Percentiles rank a stretch among this genome's conserved stretches.
Evolutionary conservation across 106 monocot species (phyloP).

Genomic region (Dioscorea alata): DNA sequence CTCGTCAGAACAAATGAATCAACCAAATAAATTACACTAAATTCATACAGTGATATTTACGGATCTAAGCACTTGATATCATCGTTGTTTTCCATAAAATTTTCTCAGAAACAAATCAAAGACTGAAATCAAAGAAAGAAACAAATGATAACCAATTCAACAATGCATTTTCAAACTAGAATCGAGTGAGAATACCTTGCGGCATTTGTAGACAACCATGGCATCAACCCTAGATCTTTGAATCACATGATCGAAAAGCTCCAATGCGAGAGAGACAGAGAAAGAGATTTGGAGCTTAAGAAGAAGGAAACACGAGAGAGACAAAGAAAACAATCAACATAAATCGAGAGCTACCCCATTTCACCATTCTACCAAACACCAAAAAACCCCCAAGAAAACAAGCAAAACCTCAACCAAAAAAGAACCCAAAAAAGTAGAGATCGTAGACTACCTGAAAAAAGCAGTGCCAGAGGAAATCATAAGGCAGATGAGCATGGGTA

Average conservation of each 20-base stretch:
- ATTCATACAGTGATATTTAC: neutral
- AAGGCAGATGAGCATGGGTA: too few relatives aligned
- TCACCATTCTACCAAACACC: too few relatives aligned
- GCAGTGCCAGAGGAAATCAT: too few relatives aligned
- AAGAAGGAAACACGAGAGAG: neutral
- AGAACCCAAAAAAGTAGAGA: too few relatives aligned
- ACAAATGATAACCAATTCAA: neutral
- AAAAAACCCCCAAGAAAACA: too few relatives aligned
- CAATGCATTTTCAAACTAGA: too few relatives aligned
- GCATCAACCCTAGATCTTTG: neutral
- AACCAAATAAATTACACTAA: neutral
- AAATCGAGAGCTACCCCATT: too few relatives aligned
- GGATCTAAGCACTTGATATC: neutral
- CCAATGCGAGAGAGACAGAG: neutral
- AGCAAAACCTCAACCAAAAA: too few relatives aligned
- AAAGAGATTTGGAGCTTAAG: neutral
- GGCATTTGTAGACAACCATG: constrained; percentile 94
- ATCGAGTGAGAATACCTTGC: constrained; percentile 46
- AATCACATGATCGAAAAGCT: neutral
- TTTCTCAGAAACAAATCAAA: neutral
- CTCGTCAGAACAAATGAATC: neutral
- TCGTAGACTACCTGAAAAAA: too few relatives aligned
- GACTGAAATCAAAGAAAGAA: neutral
- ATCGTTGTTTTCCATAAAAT: neutral
- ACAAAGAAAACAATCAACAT: too few relatives aligned